Conservation (phyloP, 2,329 filamentous ascomycete genomes). For the Neonectria neomacrospora region DNA sequence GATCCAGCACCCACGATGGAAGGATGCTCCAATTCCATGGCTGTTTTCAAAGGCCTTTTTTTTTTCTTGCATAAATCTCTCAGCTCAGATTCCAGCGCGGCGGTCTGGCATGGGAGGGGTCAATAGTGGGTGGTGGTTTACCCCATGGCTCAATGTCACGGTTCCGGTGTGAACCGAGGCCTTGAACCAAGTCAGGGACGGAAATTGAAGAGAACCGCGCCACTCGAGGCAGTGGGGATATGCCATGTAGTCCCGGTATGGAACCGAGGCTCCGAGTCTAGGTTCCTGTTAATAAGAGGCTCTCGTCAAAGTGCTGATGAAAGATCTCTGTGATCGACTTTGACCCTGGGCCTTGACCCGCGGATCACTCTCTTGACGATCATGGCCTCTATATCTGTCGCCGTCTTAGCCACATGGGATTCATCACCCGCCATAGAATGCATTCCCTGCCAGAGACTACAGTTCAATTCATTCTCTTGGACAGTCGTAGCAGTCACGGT, state of each 20-base stretch:
- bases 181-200: not conserved
- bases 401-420: not conserved
- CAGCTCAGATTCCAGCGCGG: not conserved
- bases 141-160: not conserved
- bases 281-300: not conserved
- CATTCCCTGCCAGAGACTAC: not conserved
- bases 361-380: conserved; percentile 11
- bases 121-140: not conserved
- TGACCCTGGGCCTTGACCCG: not conserved
- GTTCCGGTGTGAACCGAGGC: not conserved
- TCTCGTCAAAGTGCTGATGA: not conserved
- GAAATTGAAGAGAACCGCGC: not conserved
- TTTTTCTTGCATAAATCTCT: not conserved
- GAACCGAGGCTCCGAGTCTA: no score
- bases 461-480: not conserved
- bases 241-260: not conserved
- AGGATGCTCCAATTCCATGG: not conserved
- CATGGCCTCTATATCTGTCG: not conserved
- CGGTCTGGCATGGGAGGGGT: not conserved
- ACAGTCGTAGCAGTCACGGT: not conserved
- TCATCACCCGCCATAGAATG: not conserved
- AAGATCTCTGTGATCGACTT: not conserved
- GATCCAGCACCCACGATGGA: not conserved
- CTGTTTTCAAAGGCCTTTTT: no score
- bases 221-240: not conserved